Base-by-base conservation (phyloP, 345 rosid species). In the Passiflora organensis region DNA sequence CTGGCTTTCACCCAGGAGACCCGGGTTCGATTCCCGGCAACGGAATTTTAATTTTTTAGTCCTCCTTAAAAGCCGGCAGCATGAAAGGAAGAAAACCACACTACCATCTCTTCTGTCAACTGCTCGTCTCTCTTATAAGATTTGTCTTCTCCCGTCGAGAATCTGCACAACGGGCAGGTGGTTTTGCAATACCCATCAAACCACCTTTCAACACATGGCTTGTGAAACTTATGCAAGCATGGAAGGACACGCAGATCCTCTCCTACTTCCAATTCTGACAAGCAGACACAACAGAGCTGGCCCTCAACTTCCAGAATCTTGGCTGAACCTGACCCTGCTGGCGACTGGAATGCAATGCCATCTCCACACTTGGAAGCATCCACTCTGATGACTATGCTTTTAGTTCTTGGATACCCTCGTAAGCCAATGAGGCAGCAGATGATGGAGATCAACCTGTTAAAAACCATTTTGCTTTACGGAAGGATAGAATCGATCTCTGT, bases 11-110 rank as follows among this genome's bases (percentile, higher is more conserved):
- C 89, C 91, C 95, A 83, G 87, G 87, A 67, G 89, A 86, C 89
- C 91, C 91, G 86, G 91, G 96, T 82, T 89, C 87, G 81, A 86
- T 89, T 89, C 83, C 91, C 91, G 91, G 84, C 91, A 82, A 68
- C 77, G 87, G 91, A 89, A 85, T 0, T 0, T 18, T 32, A 46
- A n/a, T n/a, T n/a, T n/a, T n/a, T n/a, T n/a, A n/a, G n/a, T n/a
- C n/a, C n/a, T n/a, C n/a, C n/a, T n/a, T 56, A 79, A 46, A 69
- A 70, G 12, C 82, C 82, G 52, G 82, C 77, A 8, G 66, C 72
- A 72, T 75, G 80, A 41, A 79, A 75, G 5, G 76, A 81, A 66
- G 88, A 85, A 69, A 85, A 82, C 80, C 80, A 80, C 24, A 71
- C 73, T 13, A 72, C 34, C 80, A 78, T 78, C 60, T 83, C 95